These are phyloP conservation scores for Trichoderma sp. DNA, from an alignment of 2,329 filamentous ascomycete genomes.

Conservation along the genomic window DNA sequence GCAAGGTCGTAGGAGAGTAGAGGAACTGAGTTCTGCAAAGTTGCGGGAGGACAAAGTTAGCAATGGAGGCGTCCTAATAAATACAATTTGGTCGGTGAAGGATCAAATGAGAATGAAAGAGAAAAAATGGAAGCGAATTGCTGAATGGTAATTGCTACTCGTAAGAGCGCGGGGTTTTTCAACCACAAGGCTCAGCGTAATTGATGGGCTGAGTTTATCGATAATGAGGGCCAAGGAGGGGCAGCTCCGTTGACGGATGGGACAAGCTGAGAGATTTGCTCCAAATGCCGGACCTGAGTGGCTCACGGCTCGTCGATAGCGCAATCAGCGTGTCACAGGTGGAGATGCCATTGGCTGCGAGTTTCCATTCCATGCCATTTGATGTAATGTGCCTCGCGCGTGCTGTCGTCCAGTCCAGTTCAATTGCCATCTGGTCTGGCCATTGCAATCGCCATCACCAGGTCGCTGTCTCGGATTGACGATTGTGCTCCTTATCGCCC, in stretches of 20 bases:
- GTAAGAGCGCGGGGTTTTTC: conserved; percentile 22
- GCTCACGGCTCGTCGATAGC: conserved; percentile 1
- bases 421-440: neutral
- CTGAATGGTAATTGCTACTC: conserved; percentile 19
- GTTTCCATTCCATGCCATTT: neutral
- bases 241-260: conserved; percentile 22
- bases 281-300: neutral
- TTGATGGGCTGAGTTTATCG: conserved; percentile 12
- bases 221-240: conserved; percentile 16
- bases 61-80: neutral
- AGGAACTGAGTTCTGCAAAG: neutral
- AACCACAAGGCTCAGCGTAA: neutral
- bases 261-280: conserved; percentile 16
- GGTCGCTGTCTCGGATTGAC: neutral
- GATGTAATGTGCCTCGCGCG: neutral
- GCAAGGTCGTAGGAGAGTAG: neutral
- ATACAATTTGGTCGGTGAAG: neutral
- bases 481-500: neutral
- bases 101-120: conserved; percentile 1
- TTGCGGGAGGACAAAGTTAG: neutral
- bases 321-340: neutral
- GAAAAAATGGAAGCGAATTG: conserved; percentile 1
- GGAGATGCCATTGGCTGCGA: conserved; percentile 1
- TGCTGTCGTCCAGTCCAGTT: neutral
- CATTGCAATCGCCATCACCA: neutral